Base-by-base conservation (phyloP, 2,329 filamentous ascomycete genomes). In the Ceratocystis cubensis region DNA sequence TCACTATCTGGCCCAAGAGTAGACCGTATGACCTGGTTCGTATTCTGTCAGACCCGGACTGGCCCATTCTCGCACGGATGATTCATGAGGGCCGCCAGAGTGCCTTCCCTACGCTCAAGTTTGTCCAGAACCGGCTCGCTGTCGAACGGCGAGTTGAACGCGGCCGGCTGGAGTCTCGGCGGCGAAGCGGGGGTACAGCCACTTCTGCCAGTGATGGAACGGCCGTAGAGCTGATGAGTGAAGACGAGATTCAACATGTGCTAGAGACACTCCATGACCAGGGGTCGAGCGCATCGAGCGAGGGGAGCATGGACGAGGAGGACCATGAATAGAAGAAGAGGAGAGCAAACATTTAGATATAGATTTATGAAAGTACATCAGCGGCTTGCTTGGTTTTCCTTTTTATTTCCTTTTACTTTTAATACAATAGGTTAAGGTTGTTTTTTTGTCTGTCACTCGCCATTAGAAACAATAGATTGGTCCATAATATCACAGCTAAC, bases 1-100 rank as follows among this genome's bases (percentile, higher is more conserved):
- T 97, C 69, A 99, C 94, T 13, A 92, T 99, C 72, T 97, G 93
- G 92, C 94, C 94, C 6, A 91, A 91, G 74, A 87, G 86, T 13
- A 78, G 86, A 2, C 77, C 84, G 1, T 88, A 85, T 1, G 94
- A 99, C 76, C 95, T 96, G 74, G 85, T 82, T 73, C 84, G 89
- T 71, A 96, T 99, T 69, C 81, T 99, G 1, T 85, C 87, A 0
- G 94, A 99, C 73, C 94, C 94, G 0, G 87, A 84, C 53, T 79
- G 86, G 2, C 79, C 85, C 62, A 82, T 91, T 3, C 78, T 99
- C 10, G 90, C 88, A 5, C 82, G 88, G 46, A 96, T 97, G 93
- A 83, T 99, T 15, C 88, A 91, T 69, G 88, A 90, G 67, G 94
- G 94, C 22, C 88, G 95, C 75, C 89, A 94, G 75, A 91, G 88